Percentiles rank a stretch among this genome's conserved stretches.
These are phyloP conservation scores for Kwoniella sp. DNA, from an alignment of 768 basidiomycete genomes.

Conservation along the genomic window DNA sequence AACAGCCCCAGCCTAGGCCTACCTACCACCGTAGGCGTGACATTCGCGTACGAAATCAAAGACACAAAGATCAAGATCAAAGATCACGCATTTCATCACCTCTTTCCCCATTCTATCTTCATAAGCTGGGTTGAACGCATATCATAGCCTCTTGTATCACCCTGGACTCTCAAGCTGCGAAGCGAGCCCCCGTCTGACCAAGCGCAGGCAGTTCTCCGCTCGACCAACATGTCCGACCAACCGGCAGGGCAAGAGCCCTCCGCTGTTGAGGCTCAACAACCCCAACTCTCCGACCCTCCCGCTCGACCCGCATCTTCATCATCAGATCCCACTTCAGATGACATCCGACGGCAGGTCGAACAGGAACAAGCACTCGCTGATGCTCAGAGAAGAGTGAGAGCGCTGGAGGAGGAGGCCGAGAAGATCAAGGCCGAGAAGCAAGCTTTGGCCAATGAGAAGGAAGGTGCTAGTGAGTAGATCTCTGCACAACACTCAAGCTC, in stretches of 20 bases:
- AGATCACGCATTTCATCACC: too few relatives aligned
- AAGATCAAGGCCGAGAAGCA: slow-evolving; percentile 69
- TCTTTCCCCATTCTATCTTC: too few relatives aligned
- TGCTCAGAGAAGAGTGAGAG: slow-evolving; percentile 33
- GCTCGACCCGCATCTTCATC: slow-evolving; percentile 7
- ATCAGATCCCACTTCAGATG: slow-evolving; percentile 15
- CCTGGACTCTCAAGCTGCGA: too few relatives aligned
- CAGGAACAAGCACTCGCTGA: slow-evolving; percentile 47
- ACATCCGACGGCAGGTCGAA: slow-evolving; percentile 46
- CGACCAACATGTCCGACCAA: slow-evolving; percentile 3
- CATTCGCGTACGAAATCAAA: too few relatives aligned
- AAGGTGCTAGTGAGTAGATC: slow-evolving; percentile 58
- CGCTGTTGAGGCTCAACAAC: not conserved
- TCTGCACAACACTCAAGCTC: not conserved
- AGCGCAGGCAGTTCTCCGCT: too few relatives aligned
- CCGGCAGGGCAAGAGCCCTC: not conserved
- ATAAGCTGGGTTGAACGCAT: too few relatives aligned
- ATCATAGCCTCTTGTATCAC: too few relatives aligned
- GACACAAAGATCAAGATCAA: too few relatives aligned
- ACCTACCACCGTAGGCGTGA: too few relatives aligned
- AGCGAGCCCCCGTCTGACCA: too few relatives aligned
- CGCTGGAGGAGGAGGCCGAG: slow-evolving; percentile 61
- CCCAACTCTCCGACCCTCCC: not conserved
- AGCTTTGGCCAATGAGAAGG: slow-evolving; percentile 58
- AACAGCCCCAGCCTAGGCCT: too few relatives aligned